Percentiles rank a stretch among this genome's conserved stretches.
phyloP scores from a whole-genome alignment of 139 green algal genomes.

The Micractinium conductrix region DNA sequence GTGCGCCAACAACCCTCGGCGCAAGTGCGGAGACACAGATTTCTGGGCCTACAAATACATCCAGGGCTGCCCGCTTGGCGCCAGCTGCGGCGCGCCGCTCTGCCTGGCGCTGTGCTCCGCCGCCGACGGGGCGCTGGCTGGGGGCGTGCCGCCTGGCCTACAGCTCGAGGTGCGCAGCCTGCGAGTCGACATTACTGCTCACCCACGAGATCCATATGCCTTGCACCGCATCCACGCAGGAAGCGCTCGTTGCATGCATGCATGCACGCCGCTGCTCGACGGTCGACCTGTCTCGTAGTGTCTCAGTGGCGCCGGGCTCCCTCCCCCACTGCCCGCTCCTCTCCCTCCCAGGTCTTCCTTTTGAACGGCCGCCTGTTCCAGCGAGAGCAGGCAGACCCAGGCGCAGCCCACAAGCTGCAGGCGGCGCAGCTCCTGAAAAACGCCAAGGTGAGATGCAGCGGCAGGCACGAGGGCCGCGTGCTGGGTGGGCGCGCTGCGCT shows the following conservation, averaged over 20 bases:
- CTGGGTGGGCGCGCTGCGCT: not conserved
- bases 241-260: not conserved
- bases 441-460: not conserved
- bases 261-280: not conserved
- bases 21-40: slow-evolving; percentile 2
- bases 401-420: not conserved
- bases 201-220: not conserved
- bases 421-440: not conserved
- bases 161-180: slow-evolving; percentile 1
- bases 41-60: slow-evolving; percentile 4
- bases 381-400: not conserved
- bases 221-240: not conserved
- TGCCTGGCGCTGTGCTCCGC: not conserved
- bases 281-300: not conserved
- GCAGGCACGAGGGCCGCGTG: not conserved
- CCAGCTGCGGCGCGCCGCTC: slow-evolving; percentile 1
- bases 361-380: slow-evolving; percentile 7
- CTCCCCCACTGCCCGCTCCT: not conserved
- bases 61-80: not conserved
- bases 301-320: not conserved
- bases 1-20: slow-evolving; percentile 15
- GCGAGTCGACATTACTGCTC: not conserved
- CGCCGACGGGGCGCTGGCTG: not conserved
- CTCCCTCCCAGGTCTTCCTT: not conserved
- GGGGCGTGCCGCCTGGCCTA: not conserved